A percentile compares a stretch with the other conserved stretches of the same genome.
Evolutionary conservation across 208 protist genomes (phyloP).

Genomic region (Crithidia thermophila): DNA sequence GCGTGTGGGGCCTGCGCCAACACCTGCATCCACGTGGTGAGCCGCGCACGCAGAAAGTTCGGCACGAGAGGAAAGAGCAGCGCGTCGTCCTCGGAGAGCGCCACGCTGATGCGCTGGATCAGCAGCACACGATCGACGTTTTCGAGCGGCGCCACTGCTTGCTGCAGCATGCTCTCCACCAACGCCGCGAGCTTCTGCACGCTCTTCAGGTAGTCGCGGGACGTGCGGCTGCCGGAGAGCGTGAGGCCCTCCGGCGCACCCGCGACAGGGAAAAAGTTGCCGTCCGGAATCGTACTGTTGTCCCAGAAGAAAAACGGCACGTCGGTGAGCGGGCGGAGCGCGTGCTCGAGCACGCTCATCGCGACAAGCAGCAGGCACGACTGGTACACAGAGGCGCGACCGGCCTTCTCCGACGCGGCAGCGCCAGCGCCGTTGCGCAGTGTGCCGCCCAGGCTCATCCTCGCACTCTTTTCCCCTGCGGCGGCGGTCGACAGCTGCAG

Average conservation of each 20-base stretch:
- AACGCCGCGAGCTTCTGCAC: conserved; percentile 30
- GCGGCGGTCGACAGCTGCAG: conserved; percentile 8
- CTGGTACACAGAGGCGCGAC: conserved; percentile 24
- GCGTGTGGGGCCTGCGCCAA: conserved; percentile 26
- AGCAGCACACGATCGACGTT: conserved; percentile 32
- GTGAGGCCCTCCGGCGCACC: conserved; percentile 9
- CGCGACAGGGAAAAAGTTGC: conserved; percentile 49
- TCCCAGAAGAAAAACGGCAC: conserved; percentile 56
- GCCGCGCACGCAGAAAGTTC: conserved; percentile 31
- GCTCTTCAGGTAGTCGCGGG: conserved; percentile 52
- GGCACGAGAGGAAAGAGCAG: conserved; percentile 65
- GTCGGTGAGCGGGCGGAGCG: conserved; percentile 48
- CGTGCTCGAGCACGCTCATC: conserved; percentile 46
- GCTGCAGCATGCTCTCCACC: conserved; percentile 13
- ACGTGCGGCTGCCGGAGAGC: conserved; percentile 49
- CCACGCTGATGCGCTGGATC: conserved; percentile 37
- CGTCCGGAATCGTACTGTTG: conserved; percentile 44
- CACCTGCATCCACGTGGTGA: conserved; percentile 49
- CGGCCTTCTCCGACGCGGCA: background rate
- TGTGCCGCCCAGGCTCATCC: background rate
- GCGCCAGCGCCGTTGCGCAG: background rate
- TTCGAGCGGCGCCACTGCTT: conserved; percentile 17
- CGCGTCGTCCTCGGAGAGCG: conserved; percentile 52
- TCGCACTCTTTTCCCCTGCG: background rate
- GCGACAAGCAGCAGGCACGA: conserved; percentile 38